Conservation (phyloP, 768 basidiomycete genomes). For the Suillus cothurnatus region DNA sequence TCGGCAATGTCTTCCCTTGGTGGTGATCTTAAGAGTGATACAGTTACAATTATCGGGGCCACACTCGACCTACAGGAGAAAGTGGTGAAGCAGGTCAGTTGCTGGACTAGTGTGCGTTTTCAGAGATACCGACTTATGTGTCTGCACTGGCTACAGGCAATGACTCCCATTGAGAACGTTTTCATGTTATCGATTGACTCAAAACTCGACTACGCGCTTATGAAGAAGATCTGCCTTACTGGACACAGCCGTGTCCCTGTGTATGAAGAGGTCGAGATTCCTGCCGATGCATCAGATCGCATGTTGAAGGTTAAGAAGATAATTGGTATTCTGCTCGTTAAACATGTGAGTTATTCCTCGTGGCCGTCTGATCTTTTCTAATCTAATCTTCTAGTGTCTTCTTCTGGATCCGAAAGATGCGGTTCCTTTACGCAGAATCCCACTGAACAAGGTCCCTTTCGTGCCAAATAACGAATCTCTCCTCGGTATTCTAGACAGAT, state of each 20-base stretch:
- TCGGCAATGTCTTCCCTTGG: slow-evolving; percentile 70
- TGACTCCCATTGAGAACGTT: slow-evolving; percentile 78
- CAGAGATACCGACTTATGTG: not conserved
- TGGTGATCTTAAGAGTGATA: slow-evolving; percentile 85
- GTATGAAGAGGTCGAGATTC: slow-evolving; percentile 73
- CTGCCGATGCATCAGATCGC: slow-evolving; percentile 36
- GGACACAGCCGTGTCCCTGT: slow-evolving; percentile 87
- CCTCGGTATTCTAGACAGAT: slow-evolving; percentile 81
- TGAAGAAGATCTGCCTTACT: slow-evolving; percentile 74
- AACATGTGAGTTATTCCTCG: slow-evolving; percentile 48
- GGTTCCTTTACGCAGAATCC: slow-evolving; percentile 78
- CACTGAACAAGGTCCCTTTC: slow-evolving; percentile 83
- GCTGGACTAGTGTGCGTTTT: not conserved
- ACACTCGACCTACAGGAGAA: slow-evolving; percentile 90
- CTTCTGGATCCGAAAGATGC: slow-evolving; percentile 89
- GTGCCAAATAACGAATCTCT: slow-evolving; percentile 87
- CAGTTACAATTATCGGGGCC: slow-evolving; percentile 87
- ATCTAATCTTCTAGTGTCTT: slow-evolving; percentile 50
- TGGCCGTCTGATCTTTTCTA: not conserved
- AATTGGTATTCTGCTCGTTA: slow-evolving; percentile 84
- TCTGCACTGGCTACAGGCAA: slow-evolving; percentile 48
- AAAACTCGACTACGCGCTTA: slow-evolving; percentile 76
- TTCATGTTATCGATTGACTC: slow-evolving; percentile 91
- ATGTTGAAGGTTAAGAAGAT: slow-evolving; percentile 75
- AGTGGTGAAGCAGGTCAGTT: slow-evolving; percentile 62